phyloP scores from a whole-genome alignment of 2,329 filamentous ascomycete genomes.

The Aspergillus caelatus region DNA sequence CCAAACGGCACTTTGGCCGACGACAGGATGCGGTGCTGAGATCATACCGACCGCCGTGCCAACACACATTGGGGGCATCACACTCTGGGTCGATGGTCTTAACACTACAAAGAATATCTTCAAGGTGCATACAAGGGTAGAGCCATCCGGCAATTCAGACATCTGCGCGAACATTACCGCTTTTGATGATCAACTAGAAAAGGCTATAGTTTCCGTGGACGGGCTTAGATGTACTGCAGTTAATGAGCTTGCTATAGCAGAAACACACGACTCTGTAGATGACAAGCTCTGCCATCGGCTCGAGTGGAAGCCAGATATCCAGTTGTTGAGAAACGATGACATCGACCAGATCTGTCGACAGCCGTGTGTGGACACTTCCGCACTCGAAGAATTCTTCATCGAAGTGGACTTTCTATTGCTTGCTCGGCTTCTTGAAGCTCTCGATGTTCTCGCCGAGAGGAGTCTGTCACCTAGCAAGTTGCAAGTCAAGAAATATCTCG shows the following conservation, averaged over 20 bases:
- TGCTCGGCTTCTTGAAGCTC: background rate
- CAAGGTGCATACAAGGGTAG: background rate
- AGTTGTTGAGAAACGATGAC: conserved; percentile 6
- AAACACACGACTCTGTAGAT: background rate
- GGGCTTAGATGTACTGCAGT: background rate
- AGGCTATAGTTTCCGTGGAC: background rate
- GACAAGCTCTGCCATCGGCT: background rate
- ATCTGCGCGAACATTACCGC: background rate
- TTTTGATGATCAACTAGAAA: background rate
- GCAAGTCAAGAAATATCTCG: conserved; percentile 14
- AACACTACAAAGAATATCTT: background rate
- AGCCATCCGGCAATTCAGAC: background rate
- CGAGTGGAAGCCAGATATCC: conserved; percentile 17
- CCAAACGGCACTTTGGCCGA: conserved; percentile 10
- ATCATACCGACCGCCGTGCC: background rate
- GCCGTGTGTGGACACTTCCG: background rate
- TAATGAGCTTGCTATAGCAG: background rate
- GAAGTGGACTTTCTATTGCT: conserved; percentile 1
- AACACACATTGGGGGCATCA: background rate
- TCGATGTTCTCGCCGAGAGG: background rate
- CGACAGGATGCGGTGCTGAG: background rate
- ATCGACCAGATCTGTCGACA: background rate
- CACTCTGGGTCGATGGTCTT: background rate
- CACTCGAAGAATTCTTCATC: background rate
- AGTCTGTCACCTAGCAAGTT: background rate